Percentiles rank a stretch among this genome's conserved stretches.
Conservation (phyloP, 2,329 filamentous ascomycete genomes). For the Alternaria alternata region DNA sequence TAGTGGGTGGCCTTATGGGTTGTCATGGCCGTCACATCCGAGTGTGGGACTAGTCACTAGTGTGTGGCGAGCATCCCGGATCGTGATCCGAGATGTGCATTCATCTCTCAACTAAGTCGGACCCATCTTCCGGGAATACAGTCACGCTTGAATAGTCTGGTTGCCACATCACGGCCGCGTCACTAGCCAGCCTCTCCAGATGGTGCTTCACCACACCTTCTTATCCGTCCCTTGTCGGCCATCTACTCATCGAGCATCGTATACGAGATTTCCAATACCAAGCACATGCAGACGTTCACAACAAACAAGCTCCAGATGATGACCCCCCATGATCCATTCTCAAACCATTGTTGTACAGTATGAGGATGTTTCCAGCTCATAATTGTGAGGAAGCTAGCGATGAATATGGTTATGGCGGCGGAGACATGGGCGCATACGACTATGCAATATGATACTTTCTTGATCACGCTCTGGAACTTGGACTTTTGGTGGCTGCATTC, state of each 20-base stretch:
- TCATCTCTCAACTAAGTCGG: rapidly evolving
- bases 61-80: too few relatives aligned
- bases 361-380: not conserved
- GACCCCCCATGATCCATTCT: not conserved
- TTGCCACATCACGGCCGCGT: too few relatives aligned
- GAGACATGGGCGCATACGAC: not conserved
- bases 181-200: too few relatives aligned
- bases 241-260: not conserved
- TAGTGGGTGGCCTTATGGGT: too few relatives aligned
- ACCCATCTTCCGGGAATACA: too few relatives aligned
- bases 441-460: not conserved
- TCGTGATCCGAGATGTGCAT: too few relatives aligned
- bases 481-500: rapidly evolving
- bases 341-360: not conserved
- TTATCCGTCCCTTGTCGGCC: not conserved
- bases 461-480: not conserved
- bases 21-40: too few relatives aligned
- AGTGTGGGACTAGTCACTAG: too few relatives aligned
- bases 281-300: not conserved
- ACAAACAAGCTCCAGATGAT: not conserved
- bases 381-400: not conserved
- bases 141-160: too few relatives aligned
- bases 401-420: not conserved
- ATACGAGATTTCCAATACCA: not conserved
- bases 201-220: not conserved